Base-by-base conservation (phyloP, 2,329 filamentous ascomycete genomes). In the Teratosphaeria gauchensis region DNA sequence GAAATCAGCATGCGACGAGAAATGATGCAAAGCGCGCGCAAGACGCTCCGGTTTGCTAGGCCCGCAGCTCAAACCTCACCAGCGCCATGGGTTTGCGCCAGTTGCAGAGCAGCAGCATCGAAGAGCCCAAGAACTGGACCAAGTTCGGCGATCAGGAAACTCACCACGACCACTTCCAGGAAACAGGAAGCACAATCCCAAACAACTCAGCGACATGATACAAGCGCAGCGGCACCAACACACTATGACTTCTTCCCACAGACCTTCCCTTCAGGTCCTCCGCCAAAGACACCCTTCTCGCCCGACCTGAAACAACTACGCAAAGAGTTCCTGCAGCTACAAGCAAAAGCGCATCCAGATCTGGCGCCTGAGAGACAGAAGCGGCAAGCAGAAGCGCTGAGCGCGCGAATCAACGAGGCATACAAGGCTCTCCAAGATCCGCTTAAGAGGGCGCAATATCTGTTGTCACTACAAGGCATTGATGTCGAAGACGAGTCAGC, bases 161-260 rank as follows among this genome's bases (percentile, higher is more conserved):
- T 48, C 16, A 48, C 42, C 16, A 48, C 19, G 16, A 7, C n/a
- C 11, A 7, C n/a, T 19, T 8, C n/a, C 2, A 19, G 42, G n/a
- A 19, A n/a, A 21, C 42, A 48, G 42, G 42, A 6, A 48, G n/a
- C n/a, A 7, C 16, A 48, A 19, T 48, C n/a, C 4, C n/a, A 6
- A 1, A 21, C 7, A 19, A n/a, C 16, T 19, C 42, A 21, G 11
- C 9, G n/a, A 48, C 16, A 48, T 9, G 42, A 19, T 16, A 16
- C 42, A 19, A n/a, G 16, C 9, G 9, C 42, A 48, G 42, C 42
- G 3, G 42, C 42, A n/a, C 42, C 42, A 63, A 90, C 86, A 57
- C 84, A 92, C 80, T 97, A 96, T 81, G 84, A 86, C 58, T 84
- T 97, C 75, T 99, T 99, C 79, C 91, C 92, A 1, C 72, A 82